Percentiles rank a stretch among this genome's conserved stretches.
phyloP scores from a whole-genome alignment of 1,284 basidiomycete species.

The Mrakiaceae sp. region DNA sequence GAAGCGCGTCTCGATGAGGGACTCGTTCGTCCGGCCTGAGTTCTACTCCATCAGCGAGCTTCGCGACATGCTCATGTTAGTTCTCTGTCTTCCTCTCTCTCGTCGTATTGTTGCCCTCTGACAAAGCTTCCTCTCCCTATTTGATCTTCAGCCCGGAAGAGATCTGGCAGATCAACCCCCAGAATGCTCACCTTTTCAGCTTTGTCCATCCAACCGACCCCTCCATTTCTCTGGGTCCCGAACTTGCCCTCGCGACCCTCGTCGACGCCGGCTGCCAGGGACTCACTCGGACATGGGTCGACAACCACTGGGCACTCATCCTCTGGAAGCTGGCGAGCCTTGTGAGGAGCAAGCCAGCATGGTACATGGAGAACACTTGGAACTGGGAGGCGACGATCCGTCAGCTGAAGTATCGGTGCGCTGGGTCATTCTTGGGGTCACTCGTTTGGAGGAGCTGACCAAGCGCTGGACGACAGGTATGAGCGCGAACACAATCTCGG shows the following conservation, averaged over 20 bases:
- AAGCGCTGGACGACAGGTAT: slow-evolving; percentile 47
- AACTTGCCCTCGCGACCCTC: slow-evolving; percentile 17
- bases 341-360: slow-evolving; percentile 56
- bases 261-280: slow-evolving; percentile 24
- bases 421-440: neutral
- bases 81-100: slow-evolving; percentile 12
- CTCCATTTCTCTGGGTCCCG: too few species aligned
- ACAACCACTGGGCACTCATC: slow-evolving; percentile 83
- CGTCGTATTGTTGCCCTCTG: neutral
- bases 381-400: slow-evolving; percentile 63
- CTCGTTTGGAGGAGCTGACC: neutral
- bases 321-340: slow-evolving; percentile 90
- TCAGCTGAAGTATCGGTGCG: slow-evolving; percentile 74
- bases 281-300: slow-evolving; percentile 30
- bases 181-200: slow-evolving; percentile 53
- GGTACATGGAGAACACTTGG: slow-evolving; percentile 51
- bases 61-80: slow-evolving; percentile 52
- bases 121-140: neutral
- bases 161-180: slow-evolving; percentile 48
- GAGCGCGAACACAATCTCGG: slow-evolving; percentile 75
- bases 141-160: slow-evolving; percentile 35
- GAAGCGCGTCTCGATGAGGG: slow-evolving; percentile 22
- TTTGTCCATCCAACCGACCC: too few species aligned
- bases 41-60: slow-evolving; percentile 44
- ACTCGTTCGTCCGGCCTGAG: slow-evolving; percentile 44